Evolutionary conservation across 2,329 filamentous ascomycete genomes (phyloP).

Genomic region (Lizonia empirigonia): DNA sequence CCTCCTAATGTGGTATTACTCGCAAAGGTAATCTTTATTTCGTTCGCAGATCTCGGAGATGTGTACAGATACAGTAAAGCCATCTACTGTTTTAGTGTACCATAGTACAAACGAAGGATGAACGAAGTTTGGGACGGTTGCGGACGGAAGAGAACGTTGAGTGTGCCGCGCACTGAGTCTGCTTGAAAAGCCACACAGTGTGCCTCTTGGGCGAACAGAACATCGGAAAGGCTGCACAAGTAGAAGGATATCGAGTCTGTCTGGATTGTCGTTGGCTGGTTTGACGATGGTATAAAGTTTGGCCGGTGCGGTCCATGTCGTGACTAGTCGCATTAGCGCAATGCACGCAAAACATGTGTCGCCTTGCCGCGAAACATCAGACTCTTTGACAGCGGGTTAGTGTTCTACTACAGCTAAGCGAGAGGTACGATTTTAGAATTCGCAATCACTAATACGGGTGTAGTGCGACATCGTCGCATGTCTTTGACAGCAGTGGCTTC

Average conservation of each 20-base stretch:
- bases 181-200: background rate
- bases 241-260: slow-evolving; percentile 12
- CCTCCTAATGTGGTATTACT: too few species aligned
- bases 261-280: slow-evolving; percentile 8
- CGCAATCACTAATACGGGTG: slow-evolving; percentile 21
- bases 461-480: slow-evolving; percentile 19
- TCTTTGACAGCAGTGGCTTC: slow-evolving; percentile 21
- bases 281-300: slow-evolving; percentile 27
- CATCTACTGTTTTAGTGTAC: slow-evolving; percentile 1
- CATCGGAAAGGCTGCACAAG: slow-evolving; percentile 27
- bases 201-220: background rate
- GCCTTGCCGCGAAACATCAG: slow-evolving; percentile 20
- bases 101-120: background rate
- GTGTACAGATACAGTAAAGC: background rate
- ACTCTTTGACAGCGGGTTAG: slow-evolving; percentile 29
- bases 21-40: background rate
- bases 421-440: slow-evolving; percentile 13
- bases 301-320: slow-evolving; percentile 10
- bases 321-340: slow-evolving; percentile 22
- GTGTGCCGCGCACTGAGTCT: background rate
- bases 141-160: background rate
- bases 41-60: slow-evolving; percentile 6
- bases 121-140: background rate
- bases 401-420: slow-evolving; percentile 19
- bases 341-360: slow-evolving; percentile 12